Conservation (phyloP, 345 rosid genomes). For the Aegle marmelos region DNA sequence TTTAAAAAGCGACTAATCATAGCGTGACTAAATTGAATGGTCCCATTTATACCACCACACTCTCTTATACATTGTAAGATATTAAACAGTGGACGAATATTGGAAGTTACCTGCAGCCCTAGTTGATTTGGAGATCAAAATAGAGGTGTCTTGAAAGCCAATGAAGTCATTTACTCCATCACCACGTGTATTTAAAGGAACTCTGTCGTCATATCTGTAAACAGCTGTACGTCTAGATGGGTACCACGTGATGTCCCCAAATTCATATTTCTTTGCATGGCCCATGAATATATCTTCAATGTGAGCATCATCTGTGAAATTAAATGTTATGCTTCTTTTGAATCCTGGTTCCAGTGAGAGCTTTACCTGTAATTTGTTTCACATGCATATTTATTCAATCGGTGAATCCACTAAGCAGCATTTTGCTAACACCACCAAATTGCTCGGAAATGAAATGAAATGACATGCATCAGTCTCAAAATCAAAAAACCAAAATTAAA, state of each 20-base stretch:
- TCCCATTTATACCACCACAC: no score
- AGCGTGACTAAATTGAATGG: no score
- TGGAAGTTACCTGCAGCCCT: slow-evolving; percentile 54
- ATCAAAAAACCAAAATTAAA: no score
- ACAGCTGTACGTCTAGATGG: slow-evolving; percentile 70
- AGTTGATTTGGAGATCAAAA: slow-evolving; percentile 50
- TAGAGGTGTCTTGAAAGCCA: slow-evolving; percentile 66
- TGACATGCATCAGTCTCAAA: not conserved
- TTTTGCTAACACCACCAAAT: not conserved
- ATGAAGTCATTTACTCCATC: slow-evolving; percentile 66
- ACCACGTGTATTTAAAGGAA: slow-evolving; percentile 45
- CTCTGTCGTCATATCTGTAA: slow-evolving; percentile 68
- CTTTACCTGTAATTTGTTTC: slow-evolving; percentile 48
- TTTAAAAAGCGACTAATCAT: no score
- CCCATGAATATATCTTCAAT: slow-evolving; percentile 53
- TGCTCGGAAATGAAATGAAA: not conserved
- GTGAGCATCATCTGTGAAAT: slow-evolving; percentile 58
- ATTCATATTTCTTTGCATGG: slow-evolving; percentile 64
- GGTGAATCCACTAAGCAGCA: not conserved
- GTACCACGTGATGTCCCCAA: slow-evolving; percentile 88
- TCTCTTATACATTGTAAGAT: not conserved
- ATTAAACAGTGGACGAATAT: not conserved
- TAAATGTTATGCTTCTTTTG: slow-evolving; percentile 69
- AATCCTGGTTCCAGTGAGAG: slow-evolving; percentile 60
- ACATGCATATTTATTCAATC: not conserved